A percentile compares a stretch with the other conserved stretches of the same genome.
These are phyloP conservation scores for Selaginella tamariscina DNA, from an alignment of 75 land plant species.

Conservation along the genomic window DNA sequence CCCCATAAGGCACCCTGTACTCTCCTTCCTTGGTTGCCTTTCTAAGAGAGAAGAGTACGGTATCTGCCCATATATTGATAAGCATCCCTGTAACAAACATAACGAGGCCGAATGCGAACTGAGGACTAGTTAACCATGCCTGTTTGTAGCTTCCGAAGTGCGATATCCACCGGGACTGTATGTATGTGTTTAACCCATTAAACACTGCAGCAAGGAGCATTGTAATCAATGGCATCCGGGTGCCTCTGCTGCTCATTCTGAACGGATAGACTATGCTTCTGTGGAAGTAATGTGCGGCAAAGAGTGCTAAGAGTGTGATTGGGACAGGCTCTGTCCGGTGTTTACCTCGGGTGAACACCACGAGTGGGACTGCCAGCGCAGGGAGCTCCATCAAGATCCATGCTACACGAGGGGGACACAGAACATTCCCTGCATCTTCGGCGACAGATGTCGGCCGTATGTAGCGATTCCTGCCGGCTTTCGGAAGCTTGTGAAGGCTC, in stretches of 20 bases:
- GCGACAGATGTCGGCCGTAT: conserved; percentile 2
- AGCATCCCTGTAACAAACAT: conserved; percentile 51
- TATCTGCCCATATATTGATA: conserved; percentile 59
- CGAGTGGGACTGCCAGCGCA: conserved; percentile 43
- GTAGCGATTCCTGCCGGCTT: conserved; percentile 4
- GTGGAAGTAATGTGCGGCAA: conserved; percentile 19
- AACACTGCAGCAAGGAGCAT: conserved; percentile 37
- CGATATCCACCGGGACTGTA: conserved; percentile 66
- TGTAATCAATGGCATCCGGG: conserved; percentile 34
- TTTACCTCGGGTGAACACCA: conserved; percentile 28
- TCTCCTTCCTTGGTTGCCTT: background rate
- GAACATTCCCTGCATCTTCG: background rate
- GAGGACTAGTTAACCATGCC: conserved; percentile 30
- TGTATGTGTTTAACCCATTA: conserved; percentile 57
- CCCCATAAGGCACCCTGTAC: conserved; percentile 65
- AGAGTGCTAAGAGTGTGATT: conserved; percentile 17
- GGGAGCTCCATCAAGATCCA: conserved; percentile 91
- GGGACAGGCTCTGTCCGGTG: conserved; percentile 17
- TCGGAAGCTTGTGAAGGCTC: background rate
- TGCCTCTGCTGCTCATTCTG: conserved; percentile 21
- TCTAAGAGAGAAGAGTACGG: conserved; percentile 48
- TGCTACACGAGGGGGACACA: conserved; percentile 42
- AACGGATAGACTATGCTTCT: conserved; percentile 19
- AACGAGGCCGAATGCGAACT: conserved; percentile 31
- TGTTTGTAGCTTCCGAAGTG: conserved; percentile 39